Base-by-base conservation (phyloP, 1,139 yeast genomes). In the Debaryomycetaceae sp. region DNA sequence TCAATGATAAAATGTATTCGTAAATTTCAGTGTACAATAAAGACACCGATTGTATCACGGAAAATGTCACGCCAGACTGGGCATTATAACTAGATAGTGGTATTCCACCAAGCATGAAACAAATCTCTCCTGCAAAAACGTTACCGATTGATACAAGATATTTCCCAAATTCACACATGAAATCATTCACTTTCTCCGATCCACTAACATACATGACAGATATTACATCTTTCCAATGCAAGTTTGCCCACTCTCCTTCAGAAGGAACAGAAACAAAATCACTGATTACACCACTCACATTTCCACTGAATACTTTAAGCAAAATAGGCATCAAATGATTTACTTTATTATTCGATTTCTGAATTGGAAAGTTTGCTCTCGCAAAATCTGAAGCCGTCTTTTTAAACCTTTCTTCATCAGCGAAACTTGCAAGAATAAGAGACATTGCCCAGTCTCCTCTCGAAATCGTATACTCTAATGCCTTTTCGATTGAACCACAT, bases 391-490 rank as follows among this genome's bases (percentile, higher is more conserved):
- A 50, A 1, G 83, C 83, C 9, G 83, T 74, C 26, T 71, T 67
- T 6, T 79, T 65, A 76, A 88, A 84, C 36, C 72, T 70, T 4
- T 78, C 81, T 13, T 77, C 75, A 1, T 94, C 84, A 28, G 79
- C 63, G 13, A 87, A 63, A 43, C 83, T 76, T 1, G 95, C 83
- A 41, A 91, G 67, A 31, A 88, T 61, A 41, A 91, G 59, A 0
- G 96, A 86, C 57, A 89, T 71, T 0, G 95, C 80, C 86, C 89
- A 89, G 47, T 87, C 87, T 11, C 81, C 78, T 42, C 78, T 75
- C 2, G 76, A 71, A 26, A 88, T 59, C 1, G 94, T 79, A 42
- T 70, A 67, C 22, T 76, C 70, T 40, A 89, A 63, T 0, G 96
- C 97, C 3, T 72, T 75, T 16, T 78, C 80, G 17, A 80, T 75